These are phyloP conservation scores for Tetrapisispora namnaoensis DNA, from an alignment of 805 yeast genomes.

Conservation along the genomic window DNA sequence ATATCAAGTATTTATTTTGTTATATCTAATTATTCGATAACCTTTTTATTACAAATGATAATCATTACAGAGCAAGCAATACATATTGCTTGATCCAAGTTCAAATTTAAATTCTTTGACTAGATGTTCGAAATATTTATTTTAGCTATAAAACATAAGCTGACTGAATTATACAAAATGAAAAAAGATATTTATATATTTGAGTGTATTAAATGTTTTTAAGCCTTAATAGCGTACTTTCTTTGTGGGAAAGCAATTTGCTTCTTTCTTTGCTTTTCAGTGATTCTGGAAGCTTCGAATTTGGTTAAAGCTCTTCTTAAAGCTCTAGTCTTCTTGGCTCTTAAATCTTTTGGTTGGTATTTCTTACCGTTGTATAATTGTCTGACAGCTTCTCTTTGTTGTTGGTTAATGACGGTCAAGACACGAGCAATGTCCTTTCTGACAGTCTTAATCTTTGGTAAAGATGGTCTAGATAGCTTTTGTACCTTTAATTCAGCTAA, in stretches of 20 bases:
- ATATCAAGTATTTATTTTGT: too few species aligned
- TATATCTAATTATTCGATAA: too few species aligned
- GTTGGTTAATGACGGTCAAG: slow-evolving; percentile 91
- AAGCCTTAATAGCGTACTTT: slow-evolving; percentile 98
- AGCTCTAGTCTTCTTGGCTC: slow-evolving; percentile 99
- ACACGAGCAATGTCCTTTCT: slow-evolving; percentile 98
- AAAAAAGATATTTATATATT: slow-evolving; percentile 2
- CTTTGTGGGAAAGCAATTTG: slow-evolving; percentile 95
- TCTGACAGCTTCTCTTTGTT: slow-evolving; percentile 92
- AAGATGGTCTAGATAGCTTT: slow-evolving; percentile 82
- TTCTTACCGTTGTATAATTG: slow-evolving; percentile 92
- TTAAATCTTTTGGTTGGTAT: slow-evolving; percentile 95
- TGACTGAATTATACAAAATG: slow-evolving; percentile 3
- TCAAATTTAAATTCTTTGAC: too few species aligned
- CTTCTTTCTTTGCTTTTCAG: slow-evolving; percentile 87
- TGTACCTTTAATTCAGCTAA: slow-evolving; percentile 93
- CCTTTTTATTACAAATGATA: too few species aligned
- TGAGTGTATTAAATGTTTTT: slow-evolving; percentile 25
- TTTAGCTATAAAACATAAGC: slow-evolving; percentile 3
- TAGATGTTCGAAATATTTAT: slow-evolving; percentile 3
- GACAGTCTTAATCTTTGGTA: slow-evolving; percentile 93
- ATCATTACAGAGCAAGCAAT: too few species aligned
- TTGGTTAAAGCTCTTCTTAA: slow-evolving; percentile 93
- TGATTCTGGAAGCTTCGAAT: slow-evolving; percentile 69
- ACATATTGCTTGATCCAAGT: too few species aligned